Conservation (phyloP, 2,329 filamentous ascomycete species). For the Pseudogymnoascus sp. region DNA sequence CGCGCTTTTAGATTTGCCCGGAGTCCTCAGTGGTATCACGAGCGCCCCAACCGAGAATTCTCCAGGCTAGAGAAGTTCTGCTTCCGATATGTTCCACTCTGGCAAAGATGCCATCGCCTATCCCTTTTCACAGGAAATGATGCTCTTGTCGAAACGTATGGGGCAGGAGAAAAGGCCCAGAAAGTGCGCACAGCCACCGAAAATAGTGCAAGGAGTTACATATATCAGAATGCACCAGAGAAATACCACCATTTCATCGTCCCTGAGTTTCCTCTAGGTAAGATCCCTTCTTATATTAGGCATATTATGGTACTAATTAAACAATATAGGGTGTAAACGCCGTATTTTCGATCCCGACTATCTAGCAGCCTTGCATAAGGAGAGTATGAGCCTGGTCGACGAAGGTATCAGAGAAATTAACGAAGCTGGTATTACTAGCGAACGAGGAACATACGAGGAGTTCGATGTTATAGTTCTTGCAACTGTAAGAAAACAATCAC, state of each 20-base stretch:
- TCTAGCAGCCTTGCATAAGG: conserved; percentile 16
- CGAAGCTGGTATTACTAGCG: conserved; percentile 11
- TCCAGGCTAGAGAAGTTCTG: conserved; percentile 24
- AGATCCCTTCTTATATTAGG: neutral
- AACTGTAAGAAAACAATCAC: conserved; percentile 10
- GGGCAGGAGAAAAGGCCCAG: conserved; percentile 14
- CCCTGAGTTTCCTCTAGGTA: conserved; percentile 11
- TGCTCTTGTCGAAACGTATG: conserved; percentile 15
- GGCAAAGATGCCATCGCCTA: conserved; percentile 17
- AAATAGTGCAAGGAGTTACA: neutral
- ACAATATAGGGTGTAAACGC: conserved; percentile 23
- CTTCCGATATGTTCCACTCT: conserved; percentile 23
- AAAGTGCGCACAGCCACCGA: conserved; percentile 8
- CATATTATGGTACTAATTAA: neutral
- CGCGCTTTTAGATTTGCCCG: conserved; percentile 10
- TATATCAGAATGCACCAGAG: neutral
- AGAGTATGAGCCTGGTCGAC: conserved; percentile 8
- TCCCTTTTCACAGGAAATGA: conserved; percentile 19
- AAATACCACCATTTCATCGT: conserved; percentile 10
- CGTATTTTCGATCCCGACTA: conserved; percentile 26
- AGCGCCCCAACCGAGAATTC: conserved; percentile 26
- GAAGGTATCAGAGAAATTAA: conserved; percentile 12
- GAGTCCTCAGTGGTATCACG: conserved; percentile 28
- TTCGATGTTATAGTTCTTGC: conserved; percentile 15
- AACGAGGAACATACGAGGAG: conserved; percentile 9